These are phyloP conservation scores for Saccharomycopsis synnaedendra DNA, from an alignment of 805 yeast species.

Conservation along the genomic window DNA sequence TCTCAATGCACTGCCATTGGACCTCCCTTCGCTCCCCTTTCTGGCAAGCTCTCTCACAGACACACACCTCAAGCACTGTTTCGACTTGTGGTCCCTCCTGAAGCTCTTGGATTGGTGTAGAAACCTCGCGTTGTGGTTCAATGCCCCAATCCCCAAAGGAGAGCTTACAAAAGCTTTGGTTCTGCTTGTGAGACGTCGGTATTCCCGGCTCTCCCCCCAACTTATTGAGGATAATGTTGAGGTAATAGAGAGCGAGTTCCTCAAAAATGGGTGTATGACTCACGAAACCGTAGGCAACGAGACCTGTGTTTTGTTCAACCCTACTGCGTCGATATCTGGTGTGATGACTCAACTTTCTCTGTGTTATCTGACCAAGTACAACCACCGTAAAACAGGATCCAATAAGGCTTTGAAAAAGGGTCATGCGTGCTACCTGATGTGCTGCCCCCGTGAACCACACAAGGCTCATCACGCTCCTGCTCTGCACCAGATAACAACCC, in stretches of 20 bases:
- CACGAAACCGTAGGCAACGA: slow-evolving; percentile 19
- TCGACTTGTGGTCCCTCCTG: slow-evolving; percentile 34
- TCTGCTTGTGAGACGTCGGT: slow-evolving; percentile 37
- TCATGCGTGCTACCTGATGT: slow-evolving; percentile 9
- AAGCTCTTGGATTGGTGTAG: slow-evolving; percentile 45
- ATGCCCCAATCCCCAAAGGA: slow-evolving; percentile 36
- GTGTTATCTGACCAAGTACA: slow-evolving; percentile 19
- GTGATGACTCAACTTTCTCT: slow-evolving; percentile 25
- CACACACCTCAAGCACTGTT: slow-evolving; percentile 38
- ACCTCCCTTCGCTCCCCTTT: slow-evolving; percentile 47
- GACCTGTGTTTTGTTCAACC: slow-evolving; percentile 16
- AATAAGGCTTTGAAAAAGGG: slow-evolving; percentile 6
- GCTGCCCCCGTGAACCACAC: slow-evolving; percentile 14
- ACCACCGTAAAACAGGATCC: slow-evolving; percentile 10
- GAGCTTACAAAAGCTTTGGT: slow-evolving; percentile 46
- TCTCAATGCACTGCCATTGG: slow-evolving; percentile 17
- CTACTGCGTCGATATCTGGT: slow-evolving; percentile 25
- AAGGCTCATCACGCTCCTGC: slow-evolving; percentile 1
- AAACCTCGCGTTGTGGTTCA: slow-evolving; percentile 40
- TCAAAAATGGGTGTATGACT: slow-evolving; percentile 30
- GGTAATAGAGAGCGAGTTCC: slow-evolving; percentile 32
- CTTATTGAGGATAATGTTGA: slow-evolving; percentile 40
- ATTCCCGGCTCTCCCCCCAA: slow-evolving; percentile 37
- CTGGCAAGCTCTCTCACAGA: slow-evolving; percentile 36
- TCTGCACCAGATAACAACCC: slow-evolving; percentile 31